Evolutionary conservation across 2,329 filamentous ascomycete genomes (phyloP), one percentile per base, ranked within the genome.

Genomic region (Amauroascus verrucosus): DNA sequence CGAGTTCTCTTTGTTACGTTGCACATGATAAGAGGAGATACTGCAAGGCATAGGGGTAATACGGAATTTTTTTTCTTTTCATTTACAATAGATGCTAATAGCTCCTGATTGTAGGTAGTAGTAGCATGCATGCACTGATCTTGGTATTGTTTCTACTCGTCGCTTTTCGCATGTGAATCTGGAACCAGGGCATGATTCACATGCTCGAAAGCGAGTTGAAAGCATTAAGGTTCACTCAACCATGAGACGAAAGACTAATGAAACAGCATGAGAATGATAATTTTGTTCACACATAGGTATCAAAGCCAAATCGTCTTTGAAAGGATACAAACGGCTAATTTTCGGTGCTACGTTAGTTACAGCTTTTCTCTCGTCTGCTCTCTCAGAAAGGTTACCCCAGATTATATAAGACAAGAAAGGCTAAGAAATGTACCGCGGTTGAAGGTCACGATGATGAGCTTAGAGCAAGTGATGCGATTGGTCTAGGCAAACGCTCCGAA

Each of bases 401-500:
- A 48, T 40, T 40, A 8, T 6, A 16, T 9, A 16, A 37, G 4
- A 37, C 14, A 26, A 11, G 2, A 3, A 18, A 28, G n/a, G 30
- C 28, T 28, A 43, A 43, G 26, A 37, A 24, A 40, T 46, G 50
- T 46, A 52, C 50, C 50, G 50, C 50, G 50, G 50, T 24, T 30
- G 20, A 38, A 33, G n/a, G 24, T 41, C 48, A 30, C 33, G 32
- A n/a, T 46, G 20, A 41, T 46, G 50, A 30, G 50, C 40, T 45
- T 16, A n/a, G 14, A 28, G 24, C 7, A 14, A 14, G 11, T 33
- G 50, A 38, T 46, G n/a, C 46, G 50, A 52, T 52, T 52, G 50
- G 50, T 32, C 32, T 6, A 6, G 16, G n/a, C 41, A 28, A 20
- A 46, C 50, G 26, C 50, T 37, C 41, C 32, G 40, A 52, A 37